Percentiles rank a stretch among this genome's conserved stretches.
Evolutionary conservation across 192 early-diverging fungal species (phyloP).

Genomic region (Martensiomyces pterosporus): DNA sequence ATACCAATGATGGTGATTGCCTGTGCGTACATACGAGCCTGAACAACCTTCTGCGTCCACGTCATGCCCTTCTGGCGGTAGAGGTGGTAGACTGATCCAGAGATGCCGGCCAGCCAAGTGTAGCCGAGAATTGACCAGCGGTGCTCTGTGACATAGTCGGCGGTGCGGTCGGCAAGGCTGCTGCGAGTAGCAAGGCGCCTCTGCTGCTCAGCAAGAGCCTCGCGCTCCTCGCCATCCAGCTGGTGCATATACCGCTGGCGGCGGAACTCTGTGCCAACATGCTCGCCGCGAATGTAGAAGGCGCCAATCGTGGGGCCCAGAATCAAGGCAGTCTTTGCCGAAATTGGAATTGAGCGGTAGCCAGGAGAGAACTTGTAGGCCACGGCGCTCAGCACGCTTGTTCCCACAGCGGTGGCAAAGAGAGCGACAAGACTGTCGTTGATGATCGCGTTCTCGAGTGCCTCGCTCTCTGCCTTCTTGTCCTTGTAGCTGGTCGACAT

Average conservation of each 20-base stretch:
- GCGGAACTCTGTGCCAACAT: slow-evolving; percentile 32
- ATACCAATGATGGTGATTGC: slow-evolving; percentile 58
- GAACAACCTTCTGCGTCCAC: slow-evolving; percentile 60
- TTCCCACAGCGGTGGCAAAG: slow-evolving; percentile 19
- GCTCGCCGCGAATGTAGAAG: slow-evolving; percentile 50
- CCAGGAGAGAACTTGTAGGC: slow-evolving; percentile 27
- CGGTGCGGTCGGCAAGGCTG: slow-evolving; percentile 11
- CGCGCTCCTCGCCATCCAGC: slow-evolving; percentile 28
- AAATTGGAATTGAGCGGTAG: slow-evolving; percentile 40
- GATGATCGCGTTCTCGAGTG: slow-evolving; percentile 23
- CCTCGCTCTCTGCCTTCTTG: slow-evolving; percentile 19
- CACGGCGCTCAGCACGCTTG: slow-evolving; percentile 22
- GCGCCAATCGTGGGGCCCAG: slow-evolving; percentile 40
- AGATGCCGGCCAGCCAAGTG: slow-evolving; percentile 49
- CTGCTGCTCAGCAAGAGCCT: slow-evolving; percentile 1
- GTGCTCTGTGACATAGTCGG: slow-evolving; percentile 32
- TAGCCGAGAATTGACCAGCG: slow-evolving; percentile 50
- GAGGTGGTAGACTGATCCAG: slow-evolving; percentile 31
- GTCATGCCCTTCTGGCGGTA: slow-evolving; percentile 53
- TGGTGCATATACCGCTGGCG: slow-evolving; percentile 26
- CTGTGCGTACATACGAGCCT: slow-evolving; percentile 73
- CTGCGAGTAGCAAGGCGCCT: slow-evolving; percentile 9
- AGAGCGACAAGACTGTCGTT: slow-evolving; percentile 42
- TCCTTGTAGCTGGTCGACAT: slow-evolving; percentile 27
- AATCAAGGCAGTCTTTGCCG: slow-evolving; percentile 47